These are phyloP conservation scores for Rutstroemia sp. DNA, from an alignment of 2,329 filamentous ascomycete species.

Conservation along the genomic window DNA sequence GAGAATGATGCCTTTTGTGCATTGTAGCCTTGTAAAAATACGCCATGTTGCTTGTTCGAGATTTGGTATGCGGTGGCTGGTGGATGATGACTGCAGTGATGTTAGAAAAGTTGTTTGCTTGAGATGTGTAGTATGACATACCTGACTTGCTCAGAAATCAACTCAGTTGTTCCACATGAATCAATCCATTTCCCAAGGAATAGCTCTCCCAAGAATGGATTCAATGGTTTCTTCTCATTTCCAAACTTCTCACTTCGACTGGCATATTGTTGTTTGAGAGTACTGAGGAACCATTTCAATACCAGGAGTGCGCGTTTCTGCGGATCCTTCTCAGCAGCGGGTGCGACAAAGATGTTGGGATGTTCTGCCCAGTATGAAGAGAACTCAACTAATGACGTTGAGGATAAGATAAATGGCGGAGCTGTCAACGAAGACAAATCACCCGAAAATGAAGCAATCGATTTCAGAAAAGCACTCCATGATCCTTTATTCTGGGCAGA, in stretches of 20 bases:
- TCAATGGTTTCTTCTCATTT: slow-evolving; percentile 96
- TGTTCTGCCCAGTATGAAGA: slow-evolving; percentile 79
- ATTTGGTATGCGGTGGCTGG: slow-evolving; percentile 93
- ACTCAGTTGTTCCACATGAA: slow-evolving; percentile 68
- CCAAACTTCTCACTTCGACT: slow-evolving; percentile 70
- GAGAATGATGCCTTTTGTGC: slow-evolving; percentile 94
- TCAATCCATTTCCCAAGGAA: slow-evolving; percentile 91
- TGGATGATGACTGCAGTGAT: slow-evolving; percentile 64
- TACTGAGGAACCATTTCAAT: slow-evolving; percentile 94
- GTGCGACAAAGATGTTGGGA: slow-evolving; percentile 70
- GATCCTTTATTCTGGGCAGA: slow-evolving; percentile 27
- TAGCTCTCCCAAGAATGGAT: slow-evolving; percentile 91
- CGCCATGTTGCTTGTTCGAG: slow-evolving; percentile 74
- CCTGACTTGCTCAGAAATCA: slow-evolving; percentile 93
- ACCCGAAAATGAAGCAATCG: slow-evolving; percentile 74
- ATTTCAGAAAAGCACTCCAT: slow-evolving; percentile 36
- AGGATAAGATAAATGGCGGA: slow-evolving; percentile 74
- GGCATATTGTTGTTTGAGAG: slow-evolving; percentile 78
- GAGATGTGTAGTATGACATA: slow-evolving; percentile 26
- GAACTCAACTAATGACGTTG: slow-evolving; percentile 72
- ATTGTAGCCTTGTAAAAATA: slow-evolving; percentile 81
- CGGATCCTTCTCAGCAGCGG: slow-evolving; percentile 70
- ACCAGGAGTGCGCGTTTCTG: slow-evolving; percentile 79
- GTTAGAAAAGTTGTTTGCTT: slow-evolving; percentile 4
- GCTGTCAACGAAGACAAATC: slow-evolving; percentile 75